Evolutionary conservation across 208 protist genomes (phyloP), one percentile per base, ranked within the genome.

Genomic region (Polymyxa betae): DNA sequence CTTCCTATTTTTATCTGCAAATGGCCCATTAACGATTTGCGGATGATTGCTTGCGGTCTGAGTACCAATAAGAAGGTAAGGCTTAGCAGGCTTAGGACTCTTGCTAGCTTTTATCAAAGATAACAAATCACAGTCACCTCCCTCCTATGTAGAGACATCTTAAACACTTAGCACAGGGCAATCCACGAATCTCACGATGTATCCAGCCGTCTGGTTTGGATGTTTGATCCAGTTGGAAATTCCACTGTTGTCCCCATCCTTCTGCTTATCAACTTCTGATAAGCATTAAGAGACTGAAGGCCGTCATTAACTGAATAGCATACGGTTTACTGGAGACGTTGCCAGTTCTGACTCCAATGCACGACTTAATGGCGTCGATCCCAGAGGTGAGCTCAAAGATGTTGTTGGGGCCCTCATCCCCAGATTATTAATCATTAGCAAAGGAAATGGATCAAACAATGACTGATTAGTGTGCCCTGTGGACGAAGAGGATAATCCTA

Each of bases 131-230:
- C 5, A 82, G n/a, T 82, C 72, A 82, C 35, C 16, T 5, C 72
- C 72, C n/a, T 82, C 72, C 72, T 82, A n/a, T n/a, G 35, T 16
- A 82, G 35, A 82, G 49, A 5, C 16, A 5, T 20, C 5, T 82
- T 35, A 43, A n/a, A 40, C 5, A 82, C 5, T 43, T 43, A 20
- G 10, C 16, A n/a, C 72, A 38, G 72, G n/a, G 72, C n/a, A 16
- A 43, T 40, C 49, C 5, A 82, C 35, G 72, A 35, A 82, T 35
- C n/a, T 82, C 35, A 82, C 72, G 72, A 43, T 82, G n/a, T 82
- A 82, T 5, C 72, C 72, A 35, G 16, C 29, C 20, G 54, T 29
- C 20, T 66, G 20, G 20, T 16, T 29, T 66, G 54, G 20, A 66
- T 66, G 20, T 16, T 66, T 66, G 54, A 16, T 66, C 54, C 54